These are phyloP conservation scores for Acidomyces sp. DNA, from an alignment of 495 filamentous ascomycete species.

Conservation along the genomic window DNA sequence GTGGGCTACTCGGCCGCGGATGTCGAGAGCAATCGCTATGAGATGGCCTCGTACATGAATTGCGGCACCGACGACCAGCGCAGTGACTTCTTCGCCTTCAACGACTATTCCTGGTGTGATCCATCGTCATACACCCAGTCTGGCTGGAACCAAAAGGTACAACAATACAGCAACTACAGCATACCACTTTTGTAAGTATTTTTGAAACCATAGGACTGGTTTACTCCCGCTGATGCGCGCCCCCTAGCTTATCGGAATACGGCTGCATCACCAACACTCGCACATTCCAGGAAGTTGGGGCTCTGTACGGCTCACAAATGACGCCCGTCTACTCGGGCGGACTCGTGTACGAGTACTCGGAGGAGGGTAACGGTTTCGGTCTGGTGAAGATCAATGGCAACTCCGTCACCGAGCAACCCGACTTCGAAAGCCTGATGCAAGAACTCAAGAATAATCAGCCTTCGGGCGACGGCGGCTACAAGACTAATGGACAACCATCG, in stretches of 20 bases:
- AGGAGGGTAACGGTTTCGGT: slow-evolving; percentile 65
- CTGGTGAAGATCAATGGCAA: slow-evolving; percentile 54
- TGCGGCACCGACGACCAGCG: slow-evolving; percentile 77
- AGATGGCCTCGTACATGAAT: slow-evolving; percentile 90
- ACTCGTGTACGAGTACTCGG: slow-evolving; percentile 86
- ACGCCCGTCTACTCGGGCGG: slow-evolving; percentile 87
- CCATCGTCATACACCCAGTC: slow-evolving; percentile 60
- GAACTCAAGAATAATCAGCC: slow-evolving; percentile 56
- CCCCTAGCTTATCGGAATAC: slow-evolving; percentile 71
- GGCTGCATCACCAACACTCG: slow-evolving; percentile 75
- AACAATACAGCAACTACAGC: slow-evolving; percentile 80
- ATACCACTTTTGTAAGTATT: slow-evolving; percentile 63
- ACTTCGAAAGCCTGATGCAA: slow-evolving; percentile 54
- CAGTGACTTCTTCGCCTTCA: slow-evolving; percentile 92
- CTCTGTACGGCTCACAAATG: slow-evolving; percentile 78
- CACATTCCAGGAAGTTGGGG: slow-evolving; percentile 62
- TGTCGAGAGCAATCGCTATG: slow-evolving; percentile 69
- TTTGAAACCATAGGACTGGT: background rate
- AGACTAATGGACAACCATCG: slow-evolving; percentile 47
- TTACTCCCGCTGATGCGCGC: slow-evolving; percentile 11
- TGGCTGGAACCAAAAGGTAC: slow-evolving; percentile 85
- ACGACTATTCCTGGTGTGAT: slow-evolving; percentile 97
- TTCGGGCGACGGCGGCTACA: slow-evolving; percentile 63
- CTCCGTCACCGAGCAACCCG: slow-evolving; percentile 41
- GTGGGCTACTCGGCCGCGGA: slow-evolving; percentile 91